Evolutionary conservation across 129 eudicot species (phyloP).

Genomic region (Heracleum sosnowskyi): DNA sequence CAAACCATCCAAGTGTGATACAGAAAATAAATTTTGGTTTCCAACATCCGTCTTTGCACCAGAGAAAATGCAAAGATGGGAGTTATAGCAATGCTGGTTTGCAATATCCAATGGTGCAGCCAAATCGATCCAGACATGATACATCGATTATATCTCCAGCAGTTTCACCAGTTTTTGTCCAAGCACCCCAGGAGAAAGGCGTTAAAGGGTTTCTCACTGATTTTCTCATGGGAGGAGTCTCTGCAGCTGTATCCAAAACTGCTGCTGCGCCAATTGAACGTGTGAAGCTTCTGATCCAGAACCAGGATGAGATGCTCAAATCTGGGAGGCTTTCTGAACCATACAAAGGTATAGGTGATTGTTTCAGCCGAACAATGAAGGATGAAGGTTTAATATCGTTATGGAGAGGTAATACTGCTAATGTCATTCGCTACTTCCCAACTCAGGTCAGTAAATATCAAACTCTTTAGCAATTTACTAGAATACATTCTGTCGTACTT

Average conservation of each 20-base stretch:
- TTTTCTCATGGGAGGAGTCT: slow-evolving; percentile 13
- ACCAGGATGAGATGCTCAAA: slow-evolving; percentile 9
- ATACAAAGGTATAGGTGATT: slow-evolving; percentile 11
- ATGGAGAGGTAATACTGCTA: slow-evolving; percentile 12
- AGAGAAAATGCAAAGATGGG: background rate
- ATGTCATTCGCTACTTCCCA: slow-evolving; percentile 12
- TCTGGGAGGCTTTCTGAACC: slow-evolving; percentile 9
- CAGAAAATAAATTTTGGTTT: slow-evolving; percentile 4
- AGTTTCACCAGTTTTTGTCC: slow-evolving; percentile 3
- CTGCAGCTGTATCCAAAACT: slow-evolving; percentile 10
- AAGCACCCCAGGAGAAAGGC: slow-evolving; percentile 10
- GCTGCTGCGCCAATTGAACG: slow-evolving; percentile 10
- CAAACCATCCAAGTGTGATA: background rate
- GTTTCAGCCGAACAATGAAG: slow-evolving; percentile 10
- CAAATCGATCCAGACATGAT: background rate
- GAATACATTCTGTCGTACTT: background rate
- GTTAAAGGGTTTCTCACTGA: background rate
- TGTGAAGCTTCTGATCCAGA: slow-evolving; percentile 9
- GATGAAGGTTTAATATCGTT: background rate
- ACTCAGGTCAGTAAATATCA: background rate
- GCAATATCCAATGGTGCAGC: slow-evolving; percentile 1
- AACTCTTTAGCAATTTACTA: background rate
- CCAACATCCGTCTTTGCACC: background rate
- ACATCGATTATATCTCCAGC: background rate
- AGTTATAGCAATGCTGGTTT: background rate